Evolutionary conservation across 129 eudicot species (phyloP).

Genomic region (Smallanthus sonchifolius): DNA sequence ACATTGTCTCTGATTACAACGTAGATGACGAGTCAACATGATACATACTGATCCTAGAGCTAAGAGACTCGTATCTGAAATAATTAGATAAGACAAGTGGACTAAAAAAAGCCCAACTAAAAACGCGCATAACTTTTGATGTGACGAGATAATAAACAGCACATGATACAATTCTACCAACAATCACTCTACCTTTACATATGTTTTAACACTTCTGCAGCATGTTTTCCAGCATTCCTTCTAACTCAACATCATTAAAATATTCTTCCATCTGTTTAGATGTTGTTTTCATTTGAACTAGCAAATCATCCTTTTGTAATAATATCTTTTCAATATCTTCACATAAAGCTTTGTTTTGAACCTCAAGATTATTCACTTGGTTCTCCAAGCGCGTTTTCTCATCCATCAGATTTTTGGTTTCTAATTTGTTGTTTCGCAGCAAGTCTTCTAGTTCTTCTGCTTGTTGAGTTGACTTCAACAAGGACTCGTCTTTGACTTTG

Average conservation of each 20-base stretch:
- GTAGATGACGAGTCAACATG: neutral
- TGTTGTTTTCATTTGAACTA: conserved; percentile 36
- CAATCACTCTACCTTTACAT: neutral
- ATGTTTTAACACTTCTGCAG: conserved; percentile 8
- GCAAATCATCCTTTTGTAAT: conserved; percentile 32
- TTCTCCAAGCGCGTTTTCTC: conserved; percentile 25
- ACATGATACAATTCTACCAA: neutral
- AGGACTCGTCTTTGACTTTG: conserved; percentile 29
- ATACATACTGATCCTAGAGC: too few species aligned
- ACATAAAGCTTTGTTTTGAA: conserved; percentile 27
- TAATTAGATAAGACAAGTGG: too few species aligned
- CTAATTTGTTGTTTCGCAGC: conserved; percentile 31
- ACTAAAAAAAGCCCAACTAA: too few species aligned
- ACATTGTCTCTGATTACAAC: neutral
- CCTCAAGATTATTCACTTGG: conserved; percentile 36
- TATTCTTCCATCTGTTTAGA: conserved; percentile 30
- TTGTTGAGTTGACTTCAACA: conserved; percentile 29
- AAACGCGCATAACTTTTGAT: neutral
- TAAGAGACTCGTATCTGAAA: too few species aligned
- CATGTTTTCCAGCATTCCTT: conserved; percentile 39
- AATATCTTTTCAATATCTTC: conserved; percentile 34
- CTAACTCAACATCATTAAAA: conserved; percentile 42
- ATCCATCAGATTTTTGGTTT: conserved; percentile 26
- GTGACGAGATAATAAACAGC: neutral
- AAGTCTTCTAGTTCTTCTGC: conserved; percentile 34